Evolutionary conservation across 2,329 filamentous ascomycete species (phyloP).

Genomic region (Cucurbitaria berberidis): DNA sequence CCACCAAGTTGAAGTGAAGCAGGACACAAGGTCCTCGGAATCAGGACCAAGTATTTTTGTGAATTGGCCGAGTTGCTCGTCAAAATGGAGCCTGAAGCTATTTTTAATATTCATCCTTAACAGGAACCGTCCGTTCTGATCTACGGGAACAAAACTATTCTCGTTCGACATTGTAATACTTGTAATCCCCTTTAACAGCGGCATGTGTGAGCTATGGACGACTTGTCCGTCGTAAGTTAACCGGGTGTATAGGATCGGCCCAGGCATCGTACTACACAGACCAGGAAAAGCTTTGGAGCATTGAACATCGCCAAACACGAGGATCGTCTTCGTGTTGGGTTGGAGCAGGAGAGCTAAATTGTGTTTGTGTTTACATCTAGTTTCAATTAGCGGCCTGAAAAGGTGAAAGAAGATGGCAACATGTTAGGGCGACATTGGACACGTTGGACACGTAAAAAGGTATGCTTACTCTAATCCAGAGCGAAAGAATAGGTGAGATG

Average conservation of each 20-base stretch:
- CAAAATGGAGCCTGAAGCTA: conserved; percentile 12
- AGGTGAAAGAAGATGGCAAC: background rate
- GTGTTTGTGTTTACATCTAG: background rate
- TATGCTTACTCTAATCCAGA: background rate
- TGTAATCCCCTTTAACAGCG: too few species aligned
- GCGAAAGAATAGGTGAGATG: background rate
- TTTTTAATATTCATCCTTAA: background rate
- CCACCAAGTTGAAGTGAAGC: conserved; percentile 17
- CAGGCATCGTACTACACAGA: background rate
- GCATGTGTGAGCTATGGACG: background rate
- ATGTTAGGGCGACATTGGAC: too few species aligned
- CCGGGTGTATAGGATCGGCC: conserved; percentile 1
- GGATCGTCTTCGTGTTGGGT: conserved; percentile 18
- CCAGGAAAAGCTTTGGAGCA: background rate
- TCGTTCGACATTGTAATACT: too few species aligned
- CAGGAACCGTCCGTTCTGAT: conserved; percentile 3
- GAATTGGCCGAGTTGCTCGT: conserved; percentile 17
- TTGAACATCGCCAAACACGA: conserved; percentile 7
- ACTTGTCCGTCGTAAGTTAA: conserved; percentile 22
- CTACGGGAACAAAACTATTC: conserved; percentile 6
- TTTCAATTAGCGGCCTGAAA: background rate
- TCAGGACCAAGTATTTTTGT: background rate
- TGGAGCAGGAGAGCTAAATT: conserved; percentile 15
- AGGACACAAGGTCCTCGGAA: background rate
- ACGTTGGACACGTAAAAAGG: too few species aligned